Evolutionary conservation across 148 eudicot species (phyloP).

Genomic region (Rhododendron molle): DNA sequence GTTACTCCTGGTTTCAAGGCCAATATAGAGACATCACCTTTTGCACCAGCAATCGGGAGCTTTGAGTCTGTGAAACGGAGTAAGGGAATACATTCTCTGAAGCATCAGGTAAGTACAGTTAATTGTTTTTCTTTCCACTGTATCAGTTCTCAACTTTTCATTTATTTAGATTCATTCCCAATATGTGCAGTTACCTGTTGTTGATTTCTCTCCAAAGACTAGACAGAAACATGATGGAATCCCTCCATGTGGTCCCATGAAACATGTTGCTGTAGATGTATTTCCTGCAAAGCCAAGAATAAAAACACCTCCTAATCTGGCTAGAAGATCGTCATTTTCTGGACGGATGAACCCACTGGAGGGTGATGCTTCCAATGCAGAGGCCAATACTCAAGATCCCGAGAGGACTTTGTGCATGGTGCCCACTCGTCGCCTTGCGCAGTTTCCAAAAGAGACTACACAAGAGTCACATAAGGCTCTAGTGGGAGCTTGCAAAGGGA

Average conservation of each 20-base stretch:
- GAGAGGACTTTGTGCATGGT: conserved; percentile 17
- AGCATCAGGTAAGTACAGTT: conserved; percentile 62
- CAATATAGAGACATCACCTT: conserved; percentile 35
- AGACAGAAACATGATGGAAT: conserved; percentile 60
- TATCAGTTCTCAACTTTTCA: background rate
- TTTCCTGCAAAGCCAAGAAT: conserved; percentile 44
- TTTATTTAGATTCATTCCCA: background rate
- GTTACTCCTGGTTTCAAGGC: conserved; percentile 61
- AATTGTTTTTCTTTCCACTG: background rate
- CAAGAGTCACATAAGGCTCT: conserved; percentile 23
- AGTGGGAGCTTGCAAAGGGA: conserved; percentile 30
- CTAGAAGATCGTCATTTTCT: conserved; percentile 59
- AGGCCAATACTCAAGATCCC: conserved; percentile 33
- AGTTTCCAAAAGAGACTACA: conserved; percentile 27
- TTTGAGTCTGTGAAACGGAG: conserved; percentile 54
- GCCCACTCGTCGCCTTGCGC: conserved; percentile 20
- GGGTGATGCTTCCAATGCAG: conserved; percentile 33
- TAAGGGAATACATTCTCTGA: conserved; percentile 54
- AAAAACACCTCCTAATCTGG: conserved; percentile 71
- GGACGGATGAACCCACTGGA: conserved; percentile 44
- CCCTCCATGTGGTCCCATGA: conserved; percentile 40
- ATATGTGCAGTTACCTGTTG: conserved; percentile 49
- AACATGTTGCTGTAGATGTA: conserved; percentile 53
- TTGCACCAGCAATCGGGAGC: conserved; percentile 42
- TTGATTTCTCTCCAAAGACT: conserved; percentile 65